A percentile compares a stretch with the other conserved stretches of the same genome.
Evolutionary conservation across 345 rosid species (phyloP).

Genomic region (Diplotaxis tenuifolia): DNA sequence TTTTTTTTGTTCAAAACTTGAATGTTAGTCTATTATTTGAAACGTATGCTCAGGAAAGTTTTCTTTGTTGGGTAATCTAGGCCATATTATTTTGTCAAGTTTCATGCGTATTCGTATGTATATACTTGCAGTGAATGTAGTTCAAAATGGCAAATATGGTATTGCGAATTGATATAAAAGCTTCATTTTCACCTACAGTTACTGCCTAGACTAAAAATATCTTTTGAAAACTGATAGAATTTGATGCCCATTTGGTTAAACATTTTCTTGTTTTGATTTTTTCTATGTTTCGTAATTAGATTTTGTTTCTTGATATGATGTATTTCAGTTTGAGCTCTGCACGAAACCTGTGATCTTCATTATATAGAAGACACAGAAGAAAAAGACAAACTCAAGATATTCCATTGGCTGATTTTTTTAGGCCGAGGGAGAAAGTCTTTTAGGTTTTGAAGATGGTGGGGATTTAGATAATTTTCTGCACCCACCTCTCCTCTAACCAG

Average conservation of each 20-base stretch:
- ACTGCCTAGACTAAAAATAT: slow-evolving; percentile 12
- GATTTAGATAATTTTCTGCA: slow-evolving; percentile 34
- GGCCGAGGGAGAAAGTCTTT: slow-evolving; percentile 26
- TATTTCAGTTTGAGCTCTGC: slow-evolving; percentile 16
- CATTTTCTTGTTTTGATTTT: slow-evolving; percentile 21
- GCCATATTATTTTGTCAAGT: slow-evolving; percentile 6
- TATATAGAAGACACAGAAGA: slow-evolving; percentile 35
- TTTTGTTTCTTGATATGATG: slow-evolving; percentile 29
- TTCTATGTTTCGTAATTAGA: slow-evolving; percentile 14
- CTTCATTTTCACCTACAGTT: slow-evolving; percentile 27
- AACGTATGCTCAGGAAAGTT: not conserved
- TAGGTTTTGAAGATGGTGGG: slow-evolving; percentile 40
- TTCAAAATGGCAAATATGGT: slow-evolving; percentile 10
- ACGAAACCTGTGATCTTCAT: slow-evolving; percentile 25
- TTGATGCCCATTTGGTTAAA: slow-evolving; percentile 29
- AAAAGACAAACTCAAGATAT: slow-evolving; percentile 32
- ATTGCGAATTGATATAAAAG: not conserved
- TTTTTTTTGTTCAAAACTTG: too few relatives aligned
- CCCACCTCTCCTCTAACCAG: slow-evolving; percentile 42
- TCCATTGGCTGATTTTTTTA: slow-evolving; percentile 18
- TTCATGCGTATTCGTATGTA: slow-evolving; percentile 20
- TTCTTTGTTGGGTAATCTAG: not conserved
- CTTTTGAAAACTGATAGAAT: slow-evolving; percentile 20
- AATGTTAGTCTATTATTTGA: slow-evolving; percentile 1
- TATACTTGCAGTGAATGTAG: slow-evolving; percentile 10